Evolutionary conservation across 345 rosid genomes (phyloP).

Genomic region (Ceriops zippeliana): DNA sequence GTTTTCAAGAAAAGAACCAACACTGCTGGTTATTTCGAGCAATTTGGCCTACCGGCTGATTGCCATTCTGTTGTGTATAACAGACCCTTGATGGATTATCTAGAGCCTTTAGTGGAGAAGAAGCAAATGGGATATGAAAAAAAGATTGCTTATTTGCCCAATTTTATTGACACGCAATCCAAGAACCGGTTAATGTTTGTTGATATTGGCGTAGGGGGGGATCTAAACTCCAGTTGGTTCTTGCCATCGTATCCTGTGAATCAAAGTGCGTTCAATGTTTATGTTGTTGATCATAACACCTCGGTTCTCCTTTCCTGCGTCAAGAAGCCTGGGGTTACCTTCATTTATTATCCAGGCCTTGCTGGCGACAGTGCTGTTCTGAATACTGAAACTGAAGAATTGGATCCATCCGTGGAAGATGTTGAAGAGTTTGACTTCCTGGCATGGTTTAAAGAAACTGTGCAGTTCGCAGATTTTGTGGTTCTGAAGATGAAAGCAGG

Average conservation of each 20-base stretch:
- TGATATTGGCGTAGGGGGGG: constrained; percentile 65
- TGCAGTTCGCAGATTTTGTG: constrained; percentile 62
- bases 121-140: constrained; percentile 40
- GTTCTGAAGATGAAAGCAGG: constrained; percentile 79
- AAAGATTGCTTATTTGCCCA: constrained; percentile 57
- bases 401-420: constrained; percentile 47
- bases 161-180: constrained; percentile 43
- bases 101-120: constrained; percentile 63
- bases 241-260: constrained; percentile 69
- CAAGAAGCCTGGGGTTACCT: constrained; percentile 65
- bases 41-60: constrained; percentile 47
- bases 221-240: constrained; percentile 55
- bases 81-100: constrained; percentile 36
- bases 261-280: constrained; percentile 49
- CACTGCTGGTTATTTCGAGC: constrained; percentile 37
- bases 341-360: constrained; percentile 80
- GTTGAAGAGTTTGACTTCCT: constrained; percentile 62
- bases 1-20: constrained; percentile 58
- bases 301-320: constrained; percentile 70
- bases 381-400: constrained; percentile 29
- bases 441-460: constrained; percentile 81
- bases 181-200: constrained; percentile 56
- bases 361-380: constrained; percentile 32
- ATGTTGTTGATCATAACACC: constrained; percentile 76
- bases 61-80: constrained; percentile 51